phyloP scores from a whole-genome alignment of 176 grass and related monocot genomes.

The Oryza nivara region DNA sequence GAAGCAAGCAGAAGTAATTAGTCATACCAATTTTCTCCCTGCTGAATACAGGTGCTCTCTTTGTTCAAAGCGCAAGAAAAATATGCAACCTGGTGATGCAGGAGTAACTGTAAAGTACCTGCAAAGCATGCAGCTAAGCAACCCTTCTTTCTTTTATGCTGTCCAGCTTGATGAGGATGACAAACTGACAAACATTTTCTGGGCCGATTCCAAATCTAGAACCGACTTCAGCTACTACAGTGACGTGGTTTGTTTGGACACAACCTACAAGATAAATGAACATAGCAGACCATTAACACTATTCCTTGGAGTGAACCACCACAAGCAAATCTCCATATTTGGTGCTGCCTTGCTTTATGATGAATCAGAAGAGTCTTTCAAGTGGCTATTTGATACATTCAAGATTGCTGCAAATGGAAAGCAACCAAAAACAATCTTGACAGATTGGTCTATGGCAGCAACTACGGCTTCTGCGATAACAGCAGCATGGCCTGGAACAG shows the following conservation, averaged over 20 bases:
- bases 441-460: slow-evolving; percentile 54
- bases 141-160: slow-evolving; percentile 78
- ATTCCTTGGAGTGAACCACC: slow-evolving; percentile 85
- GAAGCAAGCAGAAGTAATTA: slow-evolving; percentile 37
- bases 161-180: slow-evolving; percentile 90
- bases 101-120: slow-evolving; percentile 79
- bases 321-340: slow-evolving; percentile 81
- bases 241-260: slow-evolving; percentile 84
- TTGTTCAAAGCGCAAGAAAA: slow-evolving; percentile 76
- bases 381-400: slow-evolving; percentile 95
- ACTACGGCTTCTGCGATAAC: slow-evolving; percentile 52
- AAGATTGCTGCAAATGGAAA: slow-evolving; percentile 78
- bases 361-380: slow-evolving; percentile 82
- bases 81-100: slow-evolving; percentile 82
- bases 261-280: slow-evolving; percentile 78
- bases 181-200: slow-evolving; percentile 90
- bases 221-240: slow-evolving; percentile 72
- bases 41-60: slow-evolving; percentile 74
- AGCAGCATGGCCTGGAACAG: slow-evolving; percentile 63
- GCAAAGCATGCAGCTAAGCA: slow-evolving; percentile 75
- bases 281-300: slow-evolving; percentile 72
- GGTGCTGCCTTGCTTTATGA: slow-evolving; percentile 87
- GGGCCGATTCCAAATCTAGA: slow-evolving; percentile 80
- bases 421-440: slow-evolving; percentile 77
- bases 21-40: slow-evolving; percentile 57